These are phyloP conservation scores for Pichia phayaonensis DNA, from an alignment of 805 yeast species.

Conservation along the genomic window DNA sequence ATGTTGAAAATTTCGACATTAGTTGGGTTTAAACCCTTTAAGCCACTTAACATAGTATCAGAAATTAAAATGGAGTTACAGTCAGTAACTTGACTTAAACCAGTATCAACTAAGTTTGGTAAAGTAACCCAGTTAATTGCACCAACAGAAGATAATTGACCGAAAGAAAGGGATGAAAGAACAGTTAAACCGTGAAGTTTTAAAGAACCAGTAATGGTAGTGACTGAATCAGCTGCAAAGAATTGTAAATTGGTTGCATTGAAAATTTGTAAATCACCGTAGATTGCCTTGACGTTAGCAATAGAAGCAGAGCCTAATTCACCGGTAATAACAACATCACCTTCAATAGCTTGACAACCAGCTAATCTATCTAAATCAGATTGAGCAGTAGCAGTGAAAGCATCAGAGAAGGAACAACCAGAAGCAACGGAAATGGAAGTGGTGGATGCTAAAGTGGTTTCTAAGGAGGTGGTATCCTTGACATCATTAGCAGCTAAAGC, in stretches of 20 bases:
- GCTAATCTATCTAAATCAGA: constrained; percentile 66
- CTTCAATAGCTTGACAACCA: constrained; percentile 72
- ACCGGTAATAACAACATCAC: constrained; percentile 69
- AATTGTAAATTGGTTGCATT: constrained; percentile 57
- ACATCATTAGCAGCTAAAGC: constrained; percentile 32
- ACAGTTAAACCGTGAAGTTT: constrained; percentile 55
- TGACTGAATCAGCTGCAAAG: constrained; percentile 73
- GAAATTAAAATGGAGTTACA: constrained; percentile 66
- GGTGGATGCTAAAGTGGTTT: constrained; percentile 50
- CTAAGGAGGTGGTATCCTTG: constrained; percentile 31
- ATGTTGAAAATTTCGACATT: constrained; percentile 57
- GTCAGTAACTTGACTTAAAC: constrained; percentile 68
- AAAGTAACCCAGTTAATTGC: constrained; percentile 72
- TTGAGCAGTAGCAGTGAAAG: constrained; percentile 71
- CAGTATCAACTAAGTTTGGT: constrained; percentile 69
- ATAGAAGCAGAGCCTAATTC: constrained; percentile 55
- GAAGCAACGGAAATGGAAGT: constrained; percentile 42
- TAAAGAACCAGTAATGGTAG: constrained; percentile 67
- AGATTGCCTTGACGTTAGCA: constrained; percentile 67
- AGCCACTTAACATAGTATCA: constrained; percentile 62
- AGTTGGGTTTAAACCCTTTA: constrained; percentile 53
- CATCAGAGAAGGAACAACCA: constrained; percentile 55
- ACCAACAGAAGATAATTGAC: constrained; percentile 75
- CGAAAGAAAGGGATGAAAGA: constrained; percentile 63
- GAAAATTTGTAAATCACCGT: constrained; percentile 63